Evolutionary conservation across 1,139 yeast species (phyloP).

Genomic region (Candida buenavistaensis): DNA sequence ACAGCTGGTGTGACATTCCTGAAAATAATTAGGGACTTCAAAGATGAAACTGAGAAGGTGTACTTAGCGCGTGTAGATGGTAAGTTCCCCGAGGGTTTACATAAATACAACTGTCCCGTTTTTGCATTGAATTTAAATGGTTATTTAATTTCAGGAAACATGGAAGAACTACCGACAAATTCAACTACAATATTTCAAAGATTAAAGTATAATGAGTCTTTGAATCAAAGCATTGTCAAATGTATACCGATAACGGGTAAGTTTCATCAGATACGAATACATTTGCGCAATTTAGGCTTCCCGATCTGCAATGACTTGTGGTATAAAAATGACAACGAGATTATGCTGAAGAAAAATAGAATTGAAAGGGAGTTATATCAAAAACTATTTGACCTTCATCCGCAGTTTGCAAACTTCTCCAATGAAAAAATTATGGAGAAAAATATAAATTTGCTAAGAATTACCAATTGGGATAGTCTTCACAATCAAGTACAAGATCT

Average conservation of each 20-base stretch:
- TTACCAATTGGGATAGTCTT: constrained; percentile 17
- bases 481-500: constrained; percentile 15
- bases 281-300: constrained; percentile 59
- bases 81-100: constrained; percentile 43
- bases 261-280: constrained; percentile 79
- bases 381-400: constrained; percentile 19
- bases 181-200: constrained; percentile 36
- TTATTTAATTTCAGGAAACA: constrained; percentile 33
- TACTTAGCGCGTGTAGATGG: constrained; percentile 69
- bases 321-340: constrained; percentile 35
- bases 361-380: constrained; percentile 31
- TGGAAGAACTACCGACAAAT: constrained; percentile 24
- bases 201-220: constrained; percentile 21
- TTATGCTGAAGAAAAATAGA: constrained; percentile 18
- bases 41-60: constrained; percentile 40
- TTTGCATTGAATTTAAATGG: constrained; percentile 37
- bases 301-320: constrained; percentile 73
- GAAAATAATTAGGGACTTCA: constrained; percentile 35
- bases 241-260: constrained; percentile 74
- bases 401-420: constrained; percentile 16
- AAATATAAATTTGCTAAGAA: constrained; percentile 18
- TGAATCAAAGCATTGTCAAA: constrained; percentile 54
- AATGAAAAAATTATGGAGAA: constrained; percentile 1
- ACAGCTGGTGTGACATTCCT: constrained; percentile 46
- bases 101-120: constrained; percentile 33